Percentiles rank a stretch among this genome's conserved stretches.
Conservation (phyloP, 2,329 filamentous ascomycete genomes). For the Endoconidiophora polonica region DNA sequence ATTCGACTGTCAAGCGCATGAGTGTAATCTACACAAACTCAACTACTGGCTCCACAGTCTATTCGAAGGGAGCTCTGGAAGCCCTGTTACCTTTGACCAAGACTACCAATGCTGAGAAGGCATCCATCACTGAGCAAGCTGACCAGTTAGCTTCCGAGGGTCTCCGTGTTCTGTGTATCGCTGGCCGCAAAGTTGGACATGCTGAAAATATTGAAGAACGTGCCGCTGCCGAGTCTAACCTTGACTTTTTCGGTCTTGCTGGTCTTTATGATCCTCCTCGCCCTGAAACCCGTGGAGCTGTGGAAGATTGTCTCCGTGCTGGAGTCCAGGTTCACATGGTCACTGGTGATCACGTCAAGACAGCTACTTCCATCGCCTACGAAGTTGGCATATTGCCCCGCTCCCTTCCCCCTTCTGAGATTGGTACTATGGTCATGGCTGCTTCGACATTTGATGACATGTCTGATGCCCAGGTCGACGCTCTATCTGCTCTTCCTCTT, state of each 20-base stretch:
- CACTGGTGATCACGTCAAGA: conserved; percentile 52
- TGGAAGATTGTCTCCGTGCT: conserved; percentile 40
- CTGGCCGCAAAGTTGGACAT: conserved; percentile 28
- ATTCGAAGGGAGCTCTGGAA: conserved; percentile 43
- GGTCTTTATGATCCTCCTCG: conserved; percentile 60
- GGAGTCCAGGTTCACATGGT: conserved; percentile 54
- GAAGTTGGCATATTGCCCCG: conserved; percentile 43
- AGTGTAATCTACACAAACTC: conserved; percentile 43
- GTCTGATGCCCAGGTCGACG: conserved; percentile 45
- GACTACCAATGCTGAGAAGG: conserved; percentile 30
- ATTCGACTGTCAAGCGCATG: conserved; percentile 60
- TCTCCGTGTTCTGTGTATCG: conserved; percentile 52
- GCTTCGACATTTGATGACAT: conserved; percentile 47
- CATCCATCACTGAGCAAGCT: conserved; percentile 30
- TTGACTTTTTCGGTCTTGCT: conserved; percentile 52
- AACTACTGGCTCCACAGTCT: conserved; percentile 26
- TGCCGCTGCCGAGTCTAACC: conserved; percentile 34
- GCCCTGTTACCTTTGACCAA: conserved; percentile 36
- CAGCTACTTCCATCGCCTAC: conserved; percentile 46
- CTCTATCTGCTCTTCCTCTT: conserved; percentile 41
- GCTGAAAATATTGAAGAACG: conserved; percentile 29
- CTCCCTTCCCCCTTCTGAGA: conserved; percentile 22
- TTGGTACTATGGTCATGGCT: conserved; percentile 37
- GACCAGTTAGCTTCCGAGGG: conserved; percentile 44
- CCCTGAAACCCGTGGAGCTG: conserved; percentile 44